Percentiles rank a stretch among this genome's conserved stretches.
Conservation (phyloP, 2,329 filamentous ascomycete species). For the Exophiala lecanii-corni region DNA sequence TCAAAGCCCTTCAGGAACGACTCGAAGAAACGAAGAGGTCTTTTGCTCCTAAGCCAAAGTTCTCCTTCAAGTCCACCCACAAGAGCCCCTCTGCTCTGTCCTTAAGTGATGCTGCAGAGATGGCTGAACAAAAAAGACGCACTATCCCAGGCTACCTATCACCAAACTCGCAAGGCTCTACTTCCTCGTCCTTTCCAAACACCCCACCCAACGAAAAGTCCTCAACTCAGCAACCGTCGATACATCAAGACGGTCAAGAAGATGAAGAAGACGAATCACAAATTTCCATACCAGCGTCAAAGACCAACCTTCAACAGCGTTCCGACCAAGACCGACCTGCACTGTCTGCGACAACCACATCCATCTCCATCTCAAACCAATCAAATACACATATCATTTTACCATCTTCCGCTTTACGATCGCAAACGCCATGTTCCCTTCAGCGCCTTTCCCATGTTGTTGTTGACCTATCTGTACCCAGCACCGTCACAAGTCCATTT, state of each 20-base stretch:
- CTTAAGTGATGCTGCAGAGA: constrained; percentile 51
- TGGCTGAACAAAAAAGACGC: constrained; percentile 46
- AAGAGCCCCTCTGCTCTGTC: constrained; percentile 54
- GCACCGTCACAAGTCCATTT: constrained; percentile 50
- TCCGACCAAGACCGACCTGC: constrained; percentile 47
- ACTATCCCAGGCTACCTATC: constrained; percentile 41
- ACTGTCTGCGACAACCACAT: constrained; percentile 57
- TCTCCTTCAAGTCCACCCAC: constrained; percentile 66
- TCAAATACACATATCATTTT: constrained; percentile 69
- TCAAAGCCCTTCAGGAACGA: constrained; percentile 76
- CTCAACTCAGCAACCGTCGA: constrained; percentile 33
- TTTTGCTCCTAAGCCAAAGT: constrained; percentile 71
- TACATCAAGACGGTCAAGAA: constrained; percentile 31
- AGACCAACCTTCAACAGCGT: constrained; percentile 25
- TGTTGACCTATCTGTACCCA: constrained; percentile 71
- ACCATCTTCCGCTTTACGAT: constrained; percentile 63
- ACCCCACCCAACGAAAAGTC: constrained; percentile 30
- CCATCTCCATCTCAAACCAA: constrained; percentile 64
- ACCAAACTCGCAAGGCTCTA: constrained; percentile 24
- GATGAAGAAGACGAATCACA: constrained; percentile 1
- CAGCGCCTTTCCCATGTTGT: constrained; percentile 66
- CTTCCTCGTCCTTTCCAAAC: constrained; percentile 29
- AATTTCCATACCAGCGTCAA: constrained; percentile 4
- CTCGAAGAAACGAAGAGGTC: constrained; percentile 65
- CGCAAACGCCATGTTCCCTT: constrained; percentile 68